A percentile compares a stretch with the other conserved stretches of the same genome.
Evolutionary conservation across 768 basidiomycete genomes (phyloP).

Genomic region (Rhodosporidiobolus sp.): DNA sequence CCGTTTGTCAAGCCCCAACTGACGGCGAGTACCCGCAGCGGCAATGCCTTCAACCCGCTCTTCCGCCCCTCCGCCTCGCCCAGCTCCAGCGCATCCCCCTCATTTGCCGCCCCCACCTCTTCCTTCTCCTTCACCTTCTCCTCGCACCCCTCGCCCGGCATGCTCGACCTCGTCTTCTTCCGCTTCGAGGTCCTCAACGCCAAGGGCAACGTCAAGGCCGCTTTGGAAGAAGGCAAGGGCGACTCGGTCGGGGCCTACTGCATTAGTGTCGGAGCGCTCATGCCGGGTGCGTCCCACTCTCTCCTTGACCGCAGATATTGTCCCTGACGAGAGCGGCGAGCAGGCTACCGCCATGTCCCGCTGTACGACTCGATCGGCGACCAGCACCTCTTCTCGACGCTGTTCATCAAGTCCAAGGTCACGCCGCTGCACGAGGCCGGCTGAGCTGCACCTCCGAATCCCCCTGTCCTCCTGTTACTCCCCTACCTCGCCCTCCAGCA

Average conservation of each 20-base stretch:
- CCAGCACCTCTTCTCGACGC: slow-evolving; percentile 87
- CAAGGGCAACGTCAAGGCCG: slow-evolving; percentile 48
- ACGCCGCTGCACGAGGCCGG: not conserved
- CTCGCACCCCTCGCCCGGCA: slow-evolving; percentile 57
- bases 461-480: not conserved
- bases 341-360: slow-evolving; percentile 86
- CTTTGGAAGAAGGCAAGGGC: slow-evolving; percentile 54
- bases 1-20: not conserved
- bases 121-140: slow-evolving; percentile 66
- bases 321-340: not conserved
- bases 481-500: not conserved
- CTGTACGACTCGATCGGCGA: slow-evolving; percentile 81
- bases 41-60: slow-evolving; percentile 84
- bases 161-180: slow-evolving; percentile 81
- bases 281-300: slow-evolving; percentile 59
- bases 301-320: slow-evolving; percentile 43
- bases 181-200: slow-evolving; percentile 71
- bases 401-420: slow-evolving; percentile 60
- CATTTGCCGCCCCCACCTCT: slow-evolving; percentile 48
- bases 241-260: slow-evolving; percentile 73
- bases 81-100: slow-evolving; percentile 45
- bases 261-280: slow-evolving; percentile 65
- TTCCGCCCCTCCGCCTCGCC: slow-evolving; percentile 62
- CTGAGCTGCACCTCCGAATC: not conserved
- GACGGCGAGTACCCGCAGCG: slow-evolving; percentile 14